These are phyloP conservation scores for Aspergillus sclerotioniger DNA, from an alignment of 495 filamentous ascomycete genomes.

Conservation along the genomic window DNA sequence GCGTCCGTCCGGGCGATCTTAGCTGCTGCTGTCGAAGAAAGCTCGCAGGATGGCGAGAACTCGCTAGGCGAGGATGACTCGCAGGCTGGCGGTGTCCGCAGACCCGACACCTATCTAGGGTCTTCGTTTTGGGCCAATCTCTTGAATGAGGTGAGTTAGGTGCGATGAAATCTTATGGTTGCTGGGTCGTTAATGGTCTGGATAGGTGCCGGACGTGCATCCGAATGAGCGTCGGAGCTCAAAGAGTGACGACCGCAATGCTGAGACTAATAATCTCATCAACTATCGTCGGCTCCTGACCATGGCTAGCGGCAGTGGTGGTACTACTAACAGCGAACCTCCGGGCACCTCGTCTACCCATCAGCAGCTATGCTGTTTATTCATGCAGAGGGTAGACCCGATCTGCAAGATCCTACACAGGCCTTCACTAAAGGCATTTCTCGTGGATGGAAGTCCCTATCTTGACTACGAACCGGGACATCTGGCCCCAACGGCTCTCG, in stretches of 20 bases:
- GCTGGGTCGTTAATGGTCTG: not conserved
- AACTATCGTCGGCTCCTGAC: constrained; percentile 10
- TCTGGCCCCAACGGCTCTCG: constrained; percentile 40
- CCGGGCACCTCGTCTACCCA: constrained; percentile 6
- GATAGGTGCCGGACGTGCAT: constrained; percentile 6
- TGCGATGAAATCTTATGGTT: not conserved
- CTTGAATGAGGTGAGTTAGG: constrained; percentile 28
- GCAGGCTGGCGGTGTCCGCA: not conserved
- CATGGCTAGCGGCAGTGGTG: constrained; percentile 5
- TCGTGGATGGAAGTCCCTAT: constrained; percentile 31
- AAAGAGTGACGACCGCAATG: not conserved
- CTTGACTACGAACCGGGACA: constrained; percentile 32
- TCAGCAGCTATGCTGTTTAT: constrained; percentile 31
- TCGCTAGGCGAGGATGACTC: not conserved
- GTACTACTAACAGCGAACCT: constrained; percentile 12
- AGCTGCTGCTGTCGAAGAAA: not conserved
- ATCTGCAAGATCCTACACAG: constrained; percentile 41
- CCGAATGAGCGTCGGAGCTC: not conserved
- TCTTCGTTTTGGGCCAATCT: constrained; percentile 37
- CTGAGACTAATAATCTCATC: not conserved
- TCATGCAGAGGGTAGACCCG: constrained; percentile 37
- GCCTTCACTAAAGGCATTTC: constrained; percentile 31
- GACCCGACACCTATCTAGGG: constrained; percentile 20
- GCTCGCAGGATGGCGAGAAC: not conserved
- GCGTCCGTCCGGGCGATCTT: not conserved